phyloP scores from a whole-genome alignment of 139 green algal genomes.

The Pedinophyceae sp. region DNA sequence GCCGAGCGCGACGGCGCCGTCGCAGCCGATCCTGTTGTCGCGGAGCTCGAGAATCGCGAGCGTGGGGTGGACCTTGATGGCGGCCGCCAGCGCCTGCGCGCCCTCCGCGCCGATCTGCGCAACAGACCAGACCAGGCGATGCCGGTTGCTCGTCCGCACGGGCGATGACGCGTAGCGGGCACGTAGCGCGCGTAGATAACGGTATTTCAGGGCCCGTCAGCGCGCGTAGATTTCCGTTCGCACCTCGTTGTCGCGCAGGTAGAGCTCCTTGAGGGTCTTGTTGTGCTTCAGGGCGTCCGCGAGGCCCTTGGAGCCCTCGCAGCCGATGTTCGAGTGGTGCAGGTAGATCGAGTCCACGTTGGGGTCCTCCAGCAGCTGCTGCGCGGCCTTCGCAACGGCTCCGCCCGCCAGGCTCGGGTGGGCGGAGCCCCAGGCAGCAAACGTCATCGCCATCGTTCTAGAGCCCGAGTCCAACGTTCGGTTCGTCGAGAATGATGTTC shows the following conservation, averaged over 20 bases:
- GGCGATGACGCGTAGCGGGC: no score
- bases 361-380: background rate
- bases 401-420: no score
- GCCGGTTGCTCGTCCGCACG: no score
- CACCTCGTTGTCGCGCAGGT: background rate
- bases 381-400: no score
- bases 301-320: background rate
- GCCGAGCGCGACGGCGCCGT: background rate
- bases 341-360: background rate
- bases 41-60: background rate
- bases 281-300: slow-evolving; percentile 1
- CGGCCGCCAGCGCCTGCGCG: background rate
- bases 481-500: no score
- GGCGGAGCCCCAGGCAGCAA: no score
- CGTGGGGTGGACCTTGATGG: background rate
- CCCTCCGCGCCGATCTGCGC: slow-evolving; percentile 1
- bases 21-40: background rate
- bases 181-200: no score
- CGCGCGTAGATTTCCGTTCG: no score
- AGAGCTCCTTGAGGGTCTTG: background rate
- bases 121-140: no score
- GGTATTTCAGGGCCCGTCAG: no score
- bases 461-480: no score
- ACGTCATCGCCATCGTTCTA: no score
- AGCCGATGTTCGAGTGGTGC: background rate